Percentiles rank a stretch among this genome's conserved stretches.
Evolutionary conservation across 2,329 filamentous ascomycete genomes (phyloP).

Genomic region (Ceratocystis smalleyi): DNA sequence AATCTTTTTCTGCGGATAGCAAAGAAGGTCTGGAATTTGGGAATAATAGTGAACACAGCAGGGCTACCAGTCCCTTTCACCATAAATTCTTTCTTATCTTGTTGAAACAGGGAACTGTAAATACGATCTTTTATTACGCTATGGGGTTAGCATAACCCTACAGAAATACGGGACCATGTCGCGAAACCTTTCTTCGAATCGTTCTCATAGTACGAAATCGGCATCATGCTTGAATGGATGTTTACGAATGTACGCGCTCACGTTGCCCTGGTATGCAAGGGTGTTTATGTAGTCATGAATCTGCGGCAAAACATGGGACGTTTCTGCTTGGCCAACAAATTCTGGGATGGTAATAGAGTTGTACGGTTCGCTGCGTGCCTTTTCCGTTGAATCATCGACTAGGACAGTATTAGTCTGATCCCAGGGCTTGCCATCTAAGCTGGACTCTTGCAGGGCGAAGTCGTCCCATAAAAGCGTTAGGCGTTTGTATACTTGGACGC

Average conservation of each 20-base stretch:
- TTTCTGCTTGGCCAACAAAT: conserved; percentile 40
- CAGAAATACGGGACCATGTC: neutral
- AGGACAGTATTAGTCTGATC: conserved; percentile 76
- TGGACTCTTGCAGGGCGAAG: conserved; percentile 28
- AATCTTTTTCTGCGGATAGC: neutral
- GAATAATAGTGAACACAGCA: conserved; percentile 5
- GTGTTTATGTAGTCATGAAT: conserved; percentile 47
- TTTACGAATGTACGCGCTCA: conserved; percentile 44
- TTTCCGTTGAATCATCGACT: conserved; percentile 70
- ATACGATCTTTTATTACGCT: too few species aligned
- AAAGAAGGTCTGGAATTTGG: conserved; percentile 1
- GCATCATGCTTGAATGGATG: conserved; percentile 33
- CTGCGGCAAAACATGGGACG: conserved; percentile 34
- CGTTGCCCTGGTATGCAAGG: conserved; percentile 39
- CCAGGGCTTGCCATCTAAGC: conserved; percentile 38
- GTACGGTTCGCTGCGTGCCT: conserved; percentile 66
- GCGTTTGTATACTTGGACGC: conserved; percentile 82
- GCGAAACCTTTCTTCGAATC: neutral
- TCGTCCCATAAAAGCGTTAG: conserved; percentile 57
- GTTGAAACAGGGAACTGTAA: neutral
- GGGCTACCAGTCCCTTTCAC: conserved; percentile 13
- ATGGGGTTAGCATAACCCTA: too few species aligned
- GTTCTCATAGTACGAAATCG: neutral
- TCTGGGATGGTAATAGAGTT: conserved; percentile 73
- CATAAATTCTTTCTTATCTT: neutral